Base-by-base conservation (phyloP, 2,329 filamentous ascomycete species). In the Tolypocladium guangdongense region DNA sequence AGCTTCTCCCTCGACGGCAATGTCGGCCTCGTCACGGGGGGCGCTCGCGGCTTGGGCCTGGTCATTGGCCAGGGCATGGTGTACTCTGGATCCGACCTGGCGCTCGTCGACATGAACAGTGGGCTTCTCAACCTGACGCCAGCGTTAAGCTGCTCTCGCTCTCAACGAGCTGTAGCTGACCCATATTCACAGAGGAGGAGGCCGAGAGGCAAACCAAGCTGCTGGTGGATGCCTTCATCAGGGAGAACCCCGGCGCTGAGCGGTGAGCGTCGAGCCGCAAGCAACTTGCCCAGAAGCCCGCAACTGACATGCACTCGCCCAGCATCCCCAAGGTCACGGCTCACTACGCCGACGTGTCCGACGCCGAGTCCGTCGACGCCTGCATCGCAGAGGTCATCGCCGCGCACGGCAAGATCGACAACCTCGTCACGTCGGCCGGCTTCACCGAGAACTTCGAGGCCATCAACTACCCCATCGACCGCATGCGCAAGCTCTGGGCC, bases 381-480 rank as follows among this genome's bases (percentile, higher is more conserved):
- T 87, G 87, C 61, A 78, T 96, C 60, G 74, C 77, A 38, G 86
- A 90, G 56, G 80, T 71, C 36, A 57, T 71, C 38, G 57, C 63
- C 49, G 60, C 64, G 32, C 91, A 96, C 67, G 85, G 86, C 70
- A 86, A 87, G 69, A 90, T 96, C 62, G 90, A 96, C 72, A 86
- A 89, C 71, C 80, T 97, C 30, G 91, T 97, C 63, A 96, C 92
- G 30, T 95, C 90, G n/a, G 92, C 92, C 50, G 92, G 92, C 47
- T 96, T 97, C 74, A 93, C 89, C 16, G 92, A 96, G 75, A 96
- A 96, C 75, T 95, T 90, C 65, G 87, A 95, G 63, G 92, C 92
- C 48, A 87, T 91, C 63, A 84, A 85, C 60, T 97, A 97, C 73
- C 91, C 91, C 1, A 83, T 91, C 61, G 90, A 96, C 62, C 87